Evolutionary conservation across 2,329 filamentous ascomycete genomes (phyloP).

Genomic region (Aplosporella prunicola): DNA sequence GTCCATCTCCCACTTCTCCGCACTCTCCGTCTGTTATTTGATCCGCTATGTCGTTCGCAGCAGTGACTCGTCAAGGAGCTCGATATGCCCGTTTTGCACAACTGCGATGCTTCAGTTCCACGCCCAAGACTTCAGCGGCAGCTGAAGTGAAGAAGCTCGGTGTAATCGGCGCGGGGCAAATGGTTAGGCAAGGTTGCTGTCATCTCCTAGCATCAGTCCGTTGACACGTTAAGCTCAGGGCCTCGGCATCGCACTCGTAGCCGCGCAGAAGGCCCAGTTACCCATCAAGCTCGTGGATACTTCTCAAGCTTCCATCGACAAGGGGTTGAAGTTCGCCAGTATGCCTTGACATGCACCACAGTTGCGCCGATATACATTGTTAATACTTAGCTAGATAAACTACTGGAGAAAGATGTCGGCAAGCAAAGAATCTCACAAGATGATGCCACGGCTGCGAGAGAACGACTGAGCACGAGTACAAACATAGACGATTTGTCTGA

Average conservation of each 20-base stretch:
- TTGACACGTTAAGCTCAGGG: conserved; percentile 50
- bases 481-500: conserved; percentile 66
- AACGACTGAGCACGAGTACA: conserved; percentile 59
- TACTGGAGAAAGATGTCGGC: conserved; percentile 82
- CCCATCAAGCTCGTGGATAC: conserved; percentile 80
- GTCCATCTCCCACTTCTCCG: neutral
- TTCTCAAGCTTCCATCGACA: conserved; percentile 75
- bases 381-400: conserved; percentile 55
- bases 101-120: conserved; percentile 57
- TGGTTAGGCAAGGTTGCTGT: too few relatives aligned
- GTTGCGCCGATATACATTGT: neutral
- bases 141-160: conserved; percentile 78
- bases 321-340: conserved; percentile 84
- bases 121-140: conserved; percentile 45
- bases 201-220: too few relatives aligned
- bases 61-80: conserved; percentile 21
- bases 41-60: conserved; percentile 22
- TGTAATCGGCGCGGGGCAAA: conserved; percentile 90
- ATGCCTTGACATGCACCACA: conserved; percentile 17
- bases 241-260: conserved; percentile 89
- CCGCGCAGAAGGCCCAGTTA: conserved; percentile 71
- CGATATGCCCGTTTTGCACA: conserved; percentile 20
- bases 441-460: conserved; percentile 63
- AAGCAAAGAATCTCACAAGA: conserved; percentile 79
- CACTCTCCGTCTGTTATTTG: neutral